phyloP scores from a whole-genome alignment of 768 basidiomycete genomes.

The Rhizopogon vinicolor region DNA sequence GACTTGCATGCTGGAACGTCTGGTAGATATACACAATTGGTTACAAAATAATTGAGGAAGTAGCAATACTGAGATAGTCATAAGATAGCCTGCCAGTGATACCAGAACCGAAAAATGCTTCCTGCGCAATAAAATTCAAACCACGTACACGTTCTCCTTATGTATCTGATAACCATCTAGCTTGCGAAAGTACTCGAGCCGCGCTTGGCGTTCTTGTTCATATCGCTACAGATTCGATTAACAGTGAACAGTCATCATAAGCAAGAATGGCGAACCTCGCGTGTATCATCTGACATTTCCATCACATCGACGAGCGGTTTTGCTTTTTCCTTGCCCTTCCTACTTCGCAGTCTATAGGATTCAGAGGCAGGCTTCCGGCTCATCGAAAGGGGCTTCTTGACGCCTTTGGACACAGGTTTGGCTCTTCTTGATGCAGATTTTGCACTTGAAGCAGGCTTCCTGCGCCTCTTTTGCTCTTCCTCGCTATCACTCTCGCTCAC shows the following conservation, averaged over 20 bases:
- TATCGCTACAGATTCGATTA: conserved; percentile 26
- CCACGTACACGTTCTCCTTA: conserved; percentile 55
- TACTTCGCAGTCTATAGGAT: neutral
- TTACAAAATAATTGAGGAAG: neutral
- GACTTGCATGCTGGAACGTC: neutral
- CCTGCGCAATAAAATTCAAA: conserved; percentile 29
- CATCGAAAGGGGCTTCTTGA: neutral
- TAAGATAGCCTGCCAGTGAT: neutral
- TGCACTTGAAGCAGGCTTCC: conserved; percentile 10
- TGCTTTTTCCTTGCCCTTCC: conserved; percentile 19
- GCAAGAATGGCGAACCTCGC: conserved; percentile 16
- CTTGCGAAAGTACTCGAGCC: conserved; percentile 49
- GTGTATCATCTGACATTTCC: conserved; percentile 26
- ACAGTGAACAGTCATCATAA: neutral
- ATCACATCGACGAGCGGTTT: conserved; percentile 19
- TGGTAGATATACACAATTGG: neutral
- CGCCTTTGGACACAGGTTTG: conserved; percentile 8
- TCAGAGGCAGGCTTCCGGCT: neutral
- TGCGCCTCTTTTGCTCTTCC: conserved; percentile 16
- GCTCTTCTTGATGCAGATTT: conserved; percentile 5
- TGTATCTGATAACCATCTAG: conserved; percentile 49
- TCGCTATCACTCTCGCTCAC: conserved; percentile 11
- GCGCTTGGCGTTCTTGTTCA: conserved; percentile 43
- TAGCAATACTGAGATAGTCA: neutral
- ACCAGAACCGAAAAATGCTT: neutral